These are phyloP conservation scores for Fusarium sarcochroum DNA, from an alignment of 2,329 filamentous ascomycete genomes.

Conservation along the genomic window DNA sequence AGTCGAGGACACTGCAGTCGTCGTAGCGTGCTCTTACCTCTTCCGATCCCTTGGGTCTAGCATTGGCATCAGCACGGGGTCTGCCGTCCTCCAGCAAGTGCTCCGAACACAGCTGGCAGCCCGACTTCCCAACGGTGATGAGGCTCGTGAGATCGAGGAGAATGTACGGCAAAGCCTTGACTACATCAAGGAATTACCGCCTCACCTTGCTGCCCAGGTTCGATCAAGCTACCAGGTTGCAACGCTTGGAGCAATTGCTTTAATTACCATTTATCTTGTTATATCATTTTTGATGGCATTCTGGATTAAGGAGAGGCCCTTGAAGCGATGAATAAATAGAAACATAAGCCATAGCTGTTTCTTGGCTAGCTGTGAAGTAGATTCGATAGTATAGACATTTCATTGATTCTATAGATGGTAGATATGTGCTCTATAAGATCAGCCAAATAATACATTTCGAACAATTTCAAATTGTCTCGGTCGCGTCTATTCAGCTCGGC, in stretches of 20 bases:
- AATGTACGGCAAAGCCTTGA: slow-evolving; percentile 78
- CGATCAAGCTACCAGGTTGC: slow-evolving; percentile 73
- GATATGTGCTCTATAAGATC: slow-evolving; percentile 12
- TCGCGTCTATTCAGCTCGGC: not conserved
- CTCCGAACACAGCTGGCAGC: slow-evolving; percentile 70
- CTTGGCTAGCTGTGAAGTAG: not conserved
- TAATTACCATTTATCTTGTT: slow-evolving; percentile 55
- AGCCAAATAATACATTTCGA: not conserved
- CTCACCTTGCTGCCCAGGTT: slow-evolving; percentile 70
- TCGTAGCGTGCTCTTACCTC: slow-evolving; percentile 84
- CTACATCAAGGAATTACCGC: slow-evolving; percentile 75
- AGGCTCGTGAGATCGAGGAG: slow-evolving; percentile 76
- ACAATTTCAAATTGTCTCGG: not conserved
- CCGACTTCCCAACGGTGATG: slow-evolving; percentile 68
- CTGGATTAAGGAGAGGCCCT: slow-evolving; percentile 71
- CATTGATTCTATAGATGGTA: not conserved
- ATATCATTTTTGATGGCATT: slow-evolving; percentile 58
- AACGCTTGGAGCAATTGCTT: slow-evolving; percentile 58
- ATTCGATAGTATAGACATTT: not conserved
- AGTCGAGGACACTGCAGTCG: slow-evolving; percentile 78
- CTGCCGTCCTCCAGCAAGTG: slow-evolving; percentile 79
- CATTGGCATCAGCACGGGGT: slow-evolving; percentile 78
- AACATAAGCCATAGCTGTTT: not conserved
- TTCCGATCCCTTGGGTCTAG: slow-evolving; percentile 86
- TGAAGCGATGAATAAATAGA: slow-evolving; percentile 55